A percentile compares a stretch with the other conserved stretches of the same genome.
Conservation (phyloP, 768 basidiomycete genomes). For the Rhizopogon vulgaris region DNA sequence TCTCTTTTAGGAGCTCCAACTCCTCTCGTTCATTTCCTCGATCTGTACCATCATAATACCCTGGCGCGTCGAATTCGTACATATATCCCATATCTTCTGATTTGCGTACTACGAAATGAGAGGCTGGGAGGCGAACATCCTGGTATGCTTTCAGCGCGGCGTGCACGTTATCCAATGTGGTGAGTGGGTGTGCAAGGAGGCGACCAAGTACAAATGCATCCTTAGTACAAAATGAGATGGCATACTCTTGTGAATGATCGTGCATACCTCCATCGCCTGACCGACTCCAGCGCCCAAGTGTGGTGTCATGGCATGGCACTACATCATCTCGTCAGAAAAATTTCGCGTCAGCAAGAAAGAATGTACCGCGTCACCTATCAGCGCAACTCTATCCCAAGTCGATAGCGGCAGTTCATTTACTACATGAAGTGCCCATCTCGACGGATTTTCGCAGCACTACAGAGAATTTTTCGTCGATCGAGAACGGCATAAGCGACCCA, state of each 20-base stretch:
- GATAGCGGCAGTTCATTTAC: conserved; percentile 32
- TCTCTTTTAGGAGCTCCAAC: conserved; percentile 9
- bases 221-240: not conserved
- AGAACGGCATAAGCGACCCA: not conserved
- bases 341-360: not conserved
- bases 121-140: conserved; percentile 14
- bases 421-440: conserved; percentile 36
- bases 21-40: conserved; percentile 11
- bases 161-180: conserved; percentile 5
- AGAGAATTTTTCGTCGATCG: not conserved
- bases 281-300: conserved; percentile 19
- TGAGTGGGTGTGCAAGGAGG: conserved; percentile 10
- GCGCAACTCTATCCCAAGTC: conserved; percentile 30
- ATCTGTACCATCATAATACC: conserved; percentile 17
- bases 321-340: not conserved
- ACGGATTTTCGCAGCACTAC: conserved; percentile 27
- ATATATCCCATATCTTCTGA: conserved; percentile 16
- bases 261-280: conserved; percentile 21
- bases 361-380: conserved; percentile 41
- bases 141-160: conserved; percentile 14
- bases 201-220: conserved; percentile 20
- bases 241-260: not conserved
- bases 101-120: conserved; percentile 5
- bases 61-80: conserved; percentile 12
- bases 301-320: conserved; percentile 23